A percentile compares a stretch with the other conserved stretches of the same genome.
Evolutionary conservation across 169 alveolate species (phyloP).

Genomic region (Plasmodium gonderi): DNA sequence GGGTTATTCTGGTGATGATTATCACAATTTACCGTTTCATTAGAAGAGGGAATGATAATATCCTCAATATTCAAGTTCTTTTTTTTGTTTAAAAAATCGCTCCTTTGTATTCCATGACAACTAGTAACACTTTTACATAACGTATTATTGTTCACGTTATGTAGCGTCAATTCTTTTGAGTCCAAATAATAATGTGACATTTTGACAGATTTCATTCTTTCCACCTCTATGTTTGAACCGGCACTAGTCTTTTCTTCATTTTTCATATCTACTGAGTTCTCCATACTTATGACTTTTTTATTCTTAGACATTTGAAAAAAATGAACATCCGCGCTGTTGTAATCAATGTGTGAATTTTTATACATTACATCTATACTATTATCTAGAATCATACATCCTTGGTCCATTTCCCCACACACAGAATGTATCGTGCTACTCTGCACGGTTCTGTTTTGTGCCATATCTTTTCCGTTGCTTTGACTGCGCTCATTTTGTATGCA

Average conservation of each 20-base stretch:
- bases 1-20: background rate
- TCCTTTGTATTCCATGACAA: background rate
- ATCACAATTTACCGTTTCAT: background rate
- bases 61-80: background rate
- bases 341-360: background rate
- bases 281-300: background rate
- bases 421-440: background rate
- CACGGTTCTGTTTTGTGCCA: background rate
- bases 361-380: conserved; percentile 18
- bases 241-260: background rate
- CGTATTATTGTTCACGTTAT: background rate
- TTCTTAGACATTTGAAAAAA: conserved; percentile 19
- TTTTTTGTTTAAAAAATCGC: background rate
- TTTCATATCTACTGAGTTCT: background rate
- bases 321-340: background rate
- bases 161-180: background rate
- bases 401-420: background rate
- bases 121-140: background rate
- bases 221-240: background rate
- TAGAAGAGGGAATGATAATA: background rate
- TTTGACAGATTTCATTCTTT: background rate
- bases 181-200: background rate
- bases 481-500: background rate
- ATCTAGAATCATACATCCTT: background rate
- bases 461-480: background rate